phyloP scores from a whole-genome alignment of 129 eudicot species.

The Artemisia argyi region DNA sequence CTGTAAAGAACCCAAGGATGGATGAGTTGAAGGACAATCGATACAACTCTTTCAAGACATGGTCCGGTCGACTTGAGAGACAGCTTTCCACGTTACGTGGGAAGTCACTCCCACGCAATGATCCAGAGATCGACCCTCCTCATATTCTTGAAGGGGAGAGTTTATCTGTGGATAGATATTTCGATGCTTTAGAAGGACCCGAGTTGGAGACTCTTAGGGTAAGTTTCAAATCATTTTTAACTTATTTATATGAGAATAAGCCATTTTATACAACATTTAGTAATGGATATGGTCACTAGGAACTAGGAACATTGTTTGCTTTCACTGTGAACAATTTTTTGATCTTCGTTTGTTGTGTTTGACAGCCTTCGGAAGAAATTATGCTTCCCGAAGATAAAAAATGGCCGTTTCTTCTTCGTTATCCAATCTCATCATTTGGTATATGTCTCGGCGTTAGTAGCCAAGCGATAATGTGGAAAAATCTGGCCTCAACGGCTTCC shows the following conservation, averaged over 20 bases:
- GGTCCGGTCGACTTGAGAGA: slow-evolving; percentile 86
- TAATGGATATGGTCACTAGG: too few relatives aligned
- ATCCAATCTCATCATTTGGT: slow-evolving; percentile 80
- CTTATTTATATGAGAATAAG: not conserved
- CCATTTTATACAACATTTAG: too few relatives aligned
- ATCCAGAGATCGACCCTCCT: slow-evolving; percentile 33
- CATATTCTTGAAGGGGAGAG: slow-evolving; percentile 37
- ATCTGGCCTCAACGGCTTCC: slow-evolving; percentile 54
- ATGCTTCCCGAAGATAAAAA: slow-evolving; percentile 77
- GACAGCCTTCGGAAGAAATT: slow-evolving; percentile 74
- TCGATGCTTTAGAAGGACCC: slow-evolving; percentile 90
- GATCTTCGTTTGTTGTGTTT: not conserved
- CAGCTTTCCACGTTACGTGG: slow-evolving; percentile 71
- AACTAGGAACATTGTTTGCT: too few relatives aligned
- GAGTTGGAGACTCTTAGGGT: slow-evolving; percentile 87
- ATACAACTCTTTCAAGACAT: slow-evolving; percentile 82
- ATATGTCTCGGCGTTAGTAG: slow-evolving; percentile 88
- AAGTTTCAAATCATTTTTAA: slow-evolving; percentile 15
- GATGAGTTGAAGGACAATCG: slow-evolving; percentile 46
- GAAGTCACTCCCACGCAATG: slow-evolving; percentile 25
- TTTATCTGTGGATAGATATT: slow-evolving; percentile 76
- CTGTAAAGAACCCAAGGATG: slow-evolving; percentile 24
- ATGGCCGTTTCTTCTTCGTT: slow-evolving; percentile 95
- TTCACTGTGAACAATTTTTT: not conserved
- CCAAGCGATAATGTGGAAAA: slow-evolving; percentile 93